Conservation (phyloP, 1,139 yeast genomes). For the Suhomyces guaymorum region DNA sequence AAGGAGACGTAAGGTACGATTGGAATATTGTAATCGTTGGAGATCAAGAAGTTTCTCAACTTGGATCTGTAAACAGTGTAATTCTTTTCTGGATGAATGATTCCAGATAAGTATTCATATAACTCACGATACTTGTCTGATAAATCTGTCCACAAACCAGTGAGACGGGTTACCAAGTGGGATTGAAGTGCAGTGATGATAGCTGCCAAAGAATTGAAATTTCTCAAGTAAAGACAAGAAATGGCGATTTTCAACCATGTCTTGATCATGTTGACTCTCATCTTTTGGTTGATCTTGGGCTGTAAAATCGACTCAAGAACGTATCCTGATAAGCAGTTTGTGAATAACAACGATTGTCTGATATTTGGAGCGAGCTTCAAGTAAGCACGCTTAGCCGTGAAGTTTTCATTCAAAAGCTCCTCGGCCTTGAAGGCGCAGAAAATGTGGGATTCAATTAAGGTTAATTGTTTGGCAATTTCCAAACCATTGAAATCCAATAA, state of each 20-base stretch:
- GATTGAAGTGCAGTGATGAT: constrained; percentile 83
- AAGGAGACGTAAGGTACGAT: constrained; percentile 85
- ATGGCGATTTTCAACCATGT: constrained; percentile 85
- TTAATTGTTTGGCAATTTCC: constrained; percentile 83
- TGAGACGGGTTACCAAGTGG: constrained; percentile 71
- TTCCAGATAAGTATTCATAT: constrained; percentile 65
- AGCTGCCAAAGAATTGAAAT: constrained; percentile 87
- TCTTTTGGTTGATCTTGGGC: constrained; percentile 49
- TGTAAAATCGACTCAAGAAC: constrained; percentile 76
- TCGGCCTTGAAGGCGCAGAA: constrained; percentile 67
- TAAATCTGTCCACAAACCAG: constrained; percentile 64
- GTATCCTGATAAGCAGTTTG: constrained; percentile 79
- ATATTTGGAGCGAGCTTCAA: constrained; percentile 73
- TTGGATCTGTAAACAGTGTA: constrained; percentile 73
- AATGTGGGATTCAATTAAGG: constrained; percentile 73
- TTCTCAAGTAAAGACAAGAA: constrained; percentile 76
- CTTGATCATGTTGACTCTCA: constrained; percentile 61
- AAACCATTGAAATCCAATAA: constrained; percentile 72
- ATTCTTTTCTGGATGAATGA: constrained; percentile 83
- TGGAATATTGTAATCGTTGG: constrained; percentile 60
- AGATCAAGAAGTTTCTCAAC: constrained; percentile 54
- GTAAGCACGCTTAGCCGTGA: constrained; percentile 62
- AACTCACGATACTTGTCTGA: constrained; percentile 65
- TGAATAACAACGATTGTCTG: constrained; percentile 64
- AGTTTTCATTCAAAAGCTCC: constrained; percentile 76